Percentiles rank a stretch among this genome's conserved stretches.
phyloP scores from a whole-genome alignment of 495 filamentous ascomycete species.

The Aspergillus homomorphus region DNA sequence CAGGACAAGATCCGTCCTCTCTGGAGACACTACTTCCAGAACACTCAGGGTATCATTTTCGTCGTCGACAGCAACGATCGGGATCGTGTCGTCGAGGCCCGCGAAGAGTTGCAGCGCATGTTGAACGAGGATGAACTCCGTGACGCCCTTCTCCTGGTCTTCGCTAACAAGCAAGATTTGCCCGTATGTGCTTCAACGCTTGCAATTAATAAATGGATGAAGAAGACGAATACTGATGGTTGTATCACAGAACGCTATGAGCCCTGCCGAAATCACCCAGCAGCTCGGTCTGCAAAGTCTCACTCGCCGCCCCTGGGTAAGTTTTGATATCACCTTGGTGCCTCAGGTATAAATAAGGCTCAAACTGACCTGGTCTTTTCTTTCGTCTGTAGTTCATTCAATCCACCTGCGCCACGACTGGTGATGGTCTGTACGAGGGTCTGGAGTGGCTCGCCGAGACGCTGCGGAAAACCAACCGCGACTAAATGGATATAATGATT shows the following conservation, averaged over 20 bases:
- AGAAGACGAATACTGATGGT: slow-evolving; percentile 9
- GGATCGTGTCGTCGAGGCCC: slow-evolving; percentile 97
- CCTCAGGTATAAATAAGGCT: background rate
- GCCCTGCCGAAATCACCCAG: slow-evolving; percentile 98
- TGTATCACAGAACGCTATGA: slow-evolving; percentile 88
- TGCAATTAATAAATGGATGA: background rate
- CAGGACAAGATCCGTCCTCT: slow-evolving; percentile 99
- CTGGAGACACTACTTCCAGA: slow-evolving; percentile 99
- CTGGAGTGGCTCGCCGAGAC: slow-evolving; percentile 98
- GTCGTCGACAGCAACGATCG: slow-evolving; percentile 99
- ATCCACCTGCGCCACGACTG: slow-evolving; percentile 98
- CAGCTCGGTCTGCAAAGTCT: slow-evolving; percentile 99
- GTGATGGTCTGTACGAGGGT: slow-evolving; percentile 99
- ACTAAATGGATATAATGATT: slow-evolving; percentile 55
- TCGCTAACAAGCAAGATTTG: slow-evolving; percentile 99
- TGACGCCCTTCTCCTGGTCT: slow-evolving; percentile 95
- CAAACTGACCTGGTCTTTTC: background rate
- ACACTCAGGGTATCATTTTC: slow-evolving; percentile 99
- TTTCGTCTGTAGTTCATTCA: slow-evolving; percentile 81
- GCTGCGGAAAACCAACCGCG: slow-evolving; percentile 85
- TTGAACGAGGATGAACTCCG: slow-evolving; percentile 99
- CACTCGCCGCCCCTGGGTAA: slow-evolving; percentile 96
- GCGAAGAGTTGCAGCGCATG: slow-evolving; percentile 99
- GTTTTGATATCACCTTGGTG: slow-evolving; percentile 31
- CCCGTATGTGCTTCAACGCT: slow-evolving; percentile 60